A percentile compares a stretch with the other conserved stretches of the same genome.
These are phyloP conservation scores for Lasiodiplodia theobromae DNA, from an alignment of 2,329 filamentous ascomycete species.

Conservation along the genomic window DNA sequence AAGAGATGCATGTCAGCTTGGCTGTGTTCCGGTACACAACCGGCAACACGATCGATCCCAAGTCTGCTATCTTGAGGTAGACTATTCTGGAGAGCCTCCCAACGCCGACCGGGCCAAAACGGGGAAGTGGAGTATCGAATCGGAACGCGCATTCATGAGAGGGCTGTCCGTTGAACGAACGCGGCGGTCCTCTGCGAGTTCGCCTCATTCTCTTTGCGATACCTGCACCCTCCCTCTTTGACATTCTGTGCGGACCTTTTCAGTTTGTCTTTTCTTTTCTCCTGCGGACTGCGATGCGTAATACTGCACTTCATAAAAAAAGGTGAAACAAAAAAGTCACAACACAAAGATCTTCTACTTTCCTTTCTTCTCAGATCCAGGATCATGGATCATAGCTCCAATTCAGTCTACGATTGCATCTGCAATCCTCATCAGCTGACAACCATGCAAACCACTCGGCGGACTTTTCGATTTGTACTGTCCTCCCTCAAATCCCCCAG, in stretches of 20 bases:
- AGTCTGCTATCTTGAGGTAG: neutral
- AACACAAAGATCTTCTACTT: neutral
- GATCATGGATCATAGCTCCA: too few species aligned
- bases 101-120: neutral
- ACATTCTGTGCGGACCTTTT: neutral
- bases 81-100: neutral
- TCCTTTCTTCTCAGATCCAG: neutral
- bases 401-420: too few species aligned
- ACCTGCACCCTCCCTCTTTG: neutral
- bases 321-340: neutral
- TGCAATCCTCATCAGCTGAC: too few species aligned
- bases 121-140: neutral
- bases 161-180: neutral
- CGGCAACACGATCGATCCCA: constrained; percentile 16
- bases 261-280: neutral
- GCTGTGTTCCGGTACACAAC: constrained; percentile 15
- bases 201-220: neutral
- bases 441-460: too few species aligned
- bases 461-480: neutral
- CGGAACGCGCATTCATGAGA: neutral
- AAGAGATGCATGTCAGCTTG: constrained; percentile 36
- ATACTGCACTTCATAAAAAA: neutral
- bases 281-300: neutral
- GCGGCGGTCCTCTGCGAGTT: neutral
- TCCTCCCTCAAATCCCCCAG: neutral